These are phyloP conservation scores for Cyclotella sp. DNA, from an alignment of 108 stramenopile genomes.

Conservation along the genomic window DNA sequence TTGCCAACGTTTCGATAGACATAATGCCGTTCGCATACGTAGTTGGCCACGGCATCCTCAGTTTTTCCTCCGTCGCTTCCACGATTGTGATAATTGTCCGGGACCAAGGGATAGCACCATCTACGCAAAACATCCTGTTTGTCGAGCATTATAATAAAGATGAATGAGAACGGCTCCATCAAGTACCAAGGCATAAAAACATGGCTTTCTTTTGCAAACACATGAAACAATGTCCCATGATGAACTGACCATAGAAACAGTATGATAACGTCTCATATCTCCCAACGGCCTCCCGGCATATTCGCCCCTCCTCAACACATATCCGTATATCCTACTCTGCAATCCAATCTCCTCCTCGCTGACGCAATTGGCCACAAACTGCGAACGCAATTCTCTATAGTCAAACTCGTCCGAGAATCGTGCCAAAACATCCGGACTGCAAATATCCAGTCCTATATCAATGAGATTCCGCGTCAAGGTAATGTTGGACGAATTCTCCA, in stretches of 20 bases:
- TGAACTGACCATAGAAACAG: slow-evolving; percentile 60
- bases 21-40: slow-evolving; percentile 61
- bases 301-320: slow-evolving; percentile 73
- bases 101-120: slow-evolving; percentile 96
- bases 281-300: slow-evolving; percentile 88
- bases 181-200: too few relatives aligned
- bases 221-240: too few relatives aligned
- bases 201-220: too few relatives aligned
- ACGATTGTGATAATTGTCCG: slow-evolving; percentile 70
- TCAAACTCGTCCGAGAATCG: slow-evolving; percentile 97
- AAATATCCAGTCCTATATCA: slow-evolving; percentile 96
- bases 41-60: slow-evolving; percentile 38
- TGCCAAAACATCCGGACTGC: slow-evolving; percentile 96
- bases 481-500: slow-evolving; percentile 67
- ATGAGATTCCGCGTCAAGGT: slow-evolving; percentile 81
- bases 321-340: slow-evolving; percentile 86
- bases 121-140: slow-evolving; percentile 77
- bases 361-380: slow-evolving; percentile 92
- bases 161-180: not conserved
- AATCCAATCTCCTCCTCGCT: slow-evolving; percentile 95
- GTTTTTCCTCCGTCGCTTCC: slow-evolving; percentile 16
- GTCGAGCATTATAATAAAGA: not conserved
- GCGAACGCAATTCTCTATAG: slow-evolving; percentile 86
- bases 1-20: slow-evolving; percentile 58
- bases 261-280: slow-evolving; percentile 88